Conservation (phyloP, 2,329 filamentous ascomycete species). For the Fusarium nodosum region DNA sequence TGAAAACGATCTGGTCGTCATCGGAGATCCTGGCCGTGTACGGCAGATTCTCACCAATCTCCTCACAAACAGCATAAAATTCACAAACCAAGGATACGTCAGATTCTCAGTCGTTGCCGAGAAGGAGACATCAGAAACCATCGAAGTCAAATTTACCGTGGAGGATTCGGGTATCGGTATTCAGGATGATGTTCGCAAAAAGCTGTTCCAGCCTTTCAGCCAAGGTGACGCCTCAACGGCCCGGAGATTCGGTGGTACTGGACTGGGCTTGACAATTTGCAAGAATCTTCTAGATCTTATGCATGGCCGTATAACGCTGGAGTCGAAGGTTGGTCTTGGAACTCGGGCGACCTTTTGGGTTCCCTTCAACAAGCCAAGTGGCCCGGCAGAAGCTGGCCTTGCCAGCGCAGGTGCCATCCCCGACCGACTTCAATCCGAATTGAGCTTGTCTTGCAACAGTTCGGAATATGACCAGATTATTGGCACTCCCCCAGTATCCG, state of each 20-base stretch:
- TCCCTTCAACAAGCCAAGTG: slow-evolving; percentile 79
- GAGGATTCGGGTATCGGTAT: slow-evolving; percentile 87
- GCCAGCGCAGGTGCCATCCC: slow-evolving; percentile 75
- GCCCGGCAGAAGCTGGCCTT: slow-evolving; percentile 61
- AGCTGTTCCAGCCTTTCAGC: slow-evolving; percentile 83
- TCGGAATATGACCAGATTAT: slow-evolving; percentile 70
- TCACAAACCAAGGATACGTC: slow-evolving; percentile 77
- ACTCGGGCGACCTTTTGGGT: slow-evolving; percentile 84
- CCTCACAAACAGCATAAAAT: slow-evolving; percentile 82
- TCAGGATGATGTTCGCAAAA: slow-evolving; percentile 79
- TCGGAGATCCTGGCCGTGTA: slow-evolving; percentile 87
- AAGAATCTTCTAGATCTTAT: slow-evolving; percentile 86
- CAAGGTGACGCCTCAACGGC: slow-evolving; percentile 86
- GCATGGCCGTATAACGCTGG: slow-evolving; percentile 79
- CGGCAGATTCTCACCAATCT: slow-evolving; percentile 87
- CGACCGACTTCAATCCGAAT: slow-evolving; percentile 74
- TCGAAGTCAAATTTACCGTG: slow-evolving; percentile 78
- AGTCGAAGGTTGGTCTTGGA: slow-evolving; percentile 75
- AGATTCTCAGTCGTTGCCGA: slow-evolving; percentile 75
- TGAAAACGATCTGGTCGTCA: slow-evolving; percentile 78
- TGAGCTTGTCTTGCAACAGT: slow-evolving; percentile 75
- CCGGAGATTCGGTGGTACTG: slow-evolving; percentile 82
- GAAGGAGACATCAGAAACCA: slow-evolving; percentile 72
- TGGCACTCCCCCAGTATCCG: slow-evolving; percentile 56
- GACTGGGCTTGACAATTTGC: slow-evolving; percentile 82